phyloP scores from a whole-genome alignment of 805 yeast genomes.

The Metschnikowia gelsemii region DNA sequence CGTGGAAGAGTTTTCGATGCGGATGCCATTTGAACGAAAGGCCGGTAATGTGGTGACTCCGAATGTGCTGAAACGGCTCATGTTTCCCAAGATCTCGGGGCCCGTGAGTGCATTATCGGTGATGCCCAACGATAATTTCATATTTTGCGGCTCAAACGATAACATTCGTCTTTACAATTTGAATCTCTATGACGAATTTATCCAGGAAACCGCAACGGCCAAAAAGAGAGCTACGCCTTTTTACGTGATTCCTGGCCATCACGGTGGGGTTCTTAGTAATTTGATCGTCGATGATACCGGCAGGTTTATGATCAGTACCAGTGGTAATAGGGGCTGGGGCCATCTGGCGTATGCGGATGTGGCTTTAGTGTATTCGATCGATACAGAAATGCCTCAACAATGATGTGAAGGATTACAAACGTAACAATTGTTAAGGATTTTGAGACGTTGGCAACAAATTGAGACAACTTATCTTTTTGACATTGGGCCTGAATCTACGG shows the following conservation, averaged over 20 bases:
- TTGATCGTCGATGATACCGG: constrained; percentile 84
- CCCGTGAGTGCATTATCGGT: constrained; percentile 80
- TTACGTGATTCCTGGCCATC: constrained; percentile 92
- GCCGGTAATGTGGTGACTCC: constrained; percentile 31
- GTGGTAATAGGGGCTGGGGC: constrained; percentile 94
- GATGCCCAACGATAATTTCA: constrained; percentile 75
- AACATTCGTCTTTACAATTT: constrained; percentile 86
- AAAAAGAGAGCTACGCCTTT: constrained; percentile 64
- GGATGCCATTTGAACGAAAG: constrained; percentile 48
- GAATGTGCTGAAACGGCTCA: constrained; percentile 55
- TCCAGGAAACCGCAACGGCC: constrained; percentile 28
- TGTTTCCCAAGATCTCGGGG: constrained; percentile 85
- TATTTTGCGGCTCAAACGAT: constrained; percentile 87
- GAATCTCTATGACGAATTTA: constrained; percentile 38
- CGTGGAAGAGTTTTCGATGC: constrained; percentile 71
- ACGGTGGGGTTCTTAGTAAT: constrained; percentile 83
- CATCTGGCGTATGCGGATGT: constrained; percentile 77
- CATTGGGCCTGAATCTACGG: too few relatives aligned
- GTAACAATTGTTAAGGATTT: too few relatives aligned
- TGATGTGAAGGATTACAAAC: too few relatives aligned
- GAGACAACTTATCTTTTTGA: too few relatives aligned
- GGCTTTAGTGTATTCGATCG: constrained; percentile 80
- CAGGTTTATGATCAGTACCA: constrained; percentile 81
- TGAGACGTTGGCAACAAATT: too few relatives aligned
- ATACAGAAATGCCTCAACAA: constrained; percentile 31